Conservation (phyloP, 2,329 filamentous ascomycete species). For the Hymenoscyphus fructigenus region DNA sequence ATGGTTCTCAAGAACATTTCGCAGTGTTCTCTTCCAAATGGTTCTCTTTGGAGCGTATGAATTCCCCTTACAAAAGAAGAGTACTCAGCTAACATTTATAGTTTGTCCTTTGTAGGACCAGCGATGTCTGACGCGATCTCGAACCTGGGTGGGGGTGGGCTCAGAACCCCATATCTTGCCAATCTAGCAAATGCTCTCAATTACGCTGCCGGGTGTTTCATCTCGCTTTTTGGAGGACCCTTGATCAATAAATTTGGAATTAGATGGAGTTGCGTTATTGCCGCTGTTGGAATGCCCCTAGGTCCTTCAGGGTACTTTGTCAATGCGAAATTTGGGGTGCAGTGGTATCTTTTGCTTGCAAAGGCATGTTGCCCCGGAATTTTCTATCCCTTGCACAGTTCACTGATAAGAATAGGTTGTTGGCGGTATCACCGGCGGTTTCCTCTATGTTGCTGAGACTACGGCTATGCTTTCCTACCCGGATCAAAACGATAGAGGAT, state of each 20-base stretch:
- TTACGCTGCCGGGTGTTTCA: constrained; percentile 17
- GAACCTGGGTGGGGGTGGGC: constrained; percentile 22
- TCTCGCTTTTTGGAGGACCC: constrained; percentile 37
- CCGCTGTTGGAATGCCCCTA: constrained; percentile 38
- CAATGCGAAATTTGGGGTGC: constrained; percentile 65
- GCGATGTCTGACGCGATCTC: constrained; percentile 25
- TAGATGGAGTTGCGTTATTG: constrained; percentile 40
- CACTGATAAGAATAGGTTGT: constrained; percentile 23
- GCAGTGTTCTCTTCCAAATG: constrained; percentile 19
- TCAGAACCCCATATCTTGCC: constrained; percentile 20
- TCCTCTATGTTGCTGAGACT: constrained; percentile 39
- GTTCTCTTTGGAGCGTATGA: constrained; percentile 19
- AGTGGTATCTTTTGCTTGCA: constrained; percentile 65
- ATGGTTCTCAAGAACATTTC: constrained; percentile 8
- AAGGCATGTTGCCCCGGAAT: constrained; percentile 13
- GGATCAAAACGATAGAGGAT: constrained; percentile 36
- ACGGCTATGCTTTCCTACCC: constrained; percentile 41
- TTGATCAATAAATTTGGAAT: constrained; percentile 43
- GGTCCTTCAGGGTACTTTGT: constrained; percentile 59
- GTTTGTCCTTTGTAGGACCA: constrained; percentile 23
- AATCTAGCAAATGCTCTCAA: constrained; percentile 21
- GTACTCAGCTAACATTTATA: neutral
- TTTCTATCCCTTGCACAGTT: neutral
- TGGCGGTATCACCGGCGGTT: constrained; percentile 27
- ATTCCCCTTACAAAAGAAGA: neutral